Evolutionary conservation across 768 basidiomycete species (phyloP), one percentile per base, ranked within the genome.

Genomic region (Cystofilobasidium capitatum): DNA sequence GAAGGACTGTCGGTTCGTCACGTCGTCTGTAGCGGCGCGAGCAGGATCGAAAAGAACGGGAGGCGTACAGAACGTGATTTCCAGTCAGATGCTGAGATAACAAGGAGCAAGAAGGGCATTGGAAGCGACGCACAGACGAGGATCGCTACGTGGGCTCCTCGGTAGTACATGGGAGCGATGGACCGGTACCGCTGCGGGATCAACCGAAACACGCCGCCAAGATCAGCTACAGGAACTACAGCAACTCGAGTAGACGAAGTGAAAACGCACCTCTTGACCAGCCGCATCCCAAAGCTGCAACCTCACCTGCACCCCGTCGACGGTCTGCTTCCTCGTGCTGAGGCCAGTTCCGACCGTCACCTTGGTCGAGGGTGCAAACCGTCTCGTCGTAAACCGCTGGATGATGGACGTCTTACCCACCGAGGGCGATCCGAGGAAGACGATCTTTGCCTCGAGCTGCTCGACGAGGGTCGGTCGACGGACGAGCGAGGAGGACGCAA

Each of bases 1-100:
- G 80, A 97, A 91, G 33, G 88, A 88, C 65, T 86, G 81, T 68
- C 83, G 83, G 79, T 89, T 90, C 74, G 93, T 93, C 72, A 94
- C 90, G 81, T 97, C 92, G 79, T 97, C 62, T 63, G 44, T 8
- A 24, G n/a, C 9, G n/a, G 17, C 1, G 29, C 17, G 26, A 37
- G 3, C 10, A 22, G 2, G 13, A 17, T 17, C 16, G 2, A 33
- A 55, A 26, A 55, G 54, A 26, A 26, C 17, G 35, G 54, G 16
- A 55, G 54, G 17, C 54, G 5, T 31, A 33, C 29, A 31, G 29
- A 55, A 33, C 29, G 54, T 31, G 54, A 55, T 26, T 33, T 20
- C 33, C 17, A n/a, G 49, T n/a, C n/a, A n/a, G n/a, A n/a, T n/a
- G n/a, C n/a, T n/a, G n/a, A n/a, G 45, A 42, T 12, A 14, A 29